Conservation (phyloP, 441 rosid genomes). For the Bruguiera hainesii region DNA sequence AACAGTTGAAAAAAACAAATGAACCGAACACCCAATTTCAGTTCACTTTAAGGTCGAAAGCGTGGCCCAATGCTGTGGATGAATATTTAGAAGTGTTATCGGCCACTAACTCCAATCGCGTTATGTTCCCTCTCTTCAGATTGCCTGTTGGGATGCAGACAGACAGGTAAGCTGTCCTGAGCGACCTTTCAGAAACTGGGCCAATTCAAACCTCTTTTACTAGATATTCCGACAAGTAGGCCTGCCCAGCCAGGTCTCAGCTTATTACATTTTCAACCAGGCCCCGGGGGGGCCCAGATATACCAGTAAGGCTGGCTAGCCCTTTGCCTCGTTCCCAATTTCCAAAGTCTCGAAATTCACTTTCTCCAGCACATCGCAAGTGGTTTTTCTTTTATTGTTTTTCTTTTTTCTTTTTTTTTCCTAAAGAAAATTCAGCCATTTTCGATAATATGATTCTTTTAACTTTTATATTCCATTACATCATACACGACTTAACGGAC, state of each 20-base stretch:
- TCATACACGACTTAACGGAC: no score
- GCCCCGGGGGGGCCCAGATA: background rate
- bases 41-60: background rate
- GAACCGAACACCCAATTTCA: background rate
- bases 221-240: constrained; percentile 1
- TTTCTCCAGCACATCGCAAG: no score
- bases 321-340: no score
- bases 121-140: constrained; percentile 18
- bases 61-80: constrained; percentile 7
- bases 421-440: no score
- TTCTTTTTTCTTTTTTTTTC: no score
- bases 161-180: constrained; percentile 13
- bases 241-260: background rate
- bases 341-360: no score
- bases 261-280: constrained; percentile 7
- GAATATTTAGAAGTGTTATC: constrained; percentile 4
- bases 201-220: constrained; percentile 9
- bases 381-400: no score
- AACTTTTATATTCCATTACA: no score
- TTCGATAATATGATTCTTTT: no score
- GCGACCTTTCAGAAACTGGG: constrained; percentile 1
- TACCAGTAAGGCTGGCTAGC: background rate
- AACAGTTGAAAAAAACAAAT: background rate
- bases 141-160: constrained; percentile 34
- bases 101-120: background rate